phyloP scores from a whole-genome alignment of 495 filamentous ascomycete species.

The Penicillium diatomitis region DNA sequence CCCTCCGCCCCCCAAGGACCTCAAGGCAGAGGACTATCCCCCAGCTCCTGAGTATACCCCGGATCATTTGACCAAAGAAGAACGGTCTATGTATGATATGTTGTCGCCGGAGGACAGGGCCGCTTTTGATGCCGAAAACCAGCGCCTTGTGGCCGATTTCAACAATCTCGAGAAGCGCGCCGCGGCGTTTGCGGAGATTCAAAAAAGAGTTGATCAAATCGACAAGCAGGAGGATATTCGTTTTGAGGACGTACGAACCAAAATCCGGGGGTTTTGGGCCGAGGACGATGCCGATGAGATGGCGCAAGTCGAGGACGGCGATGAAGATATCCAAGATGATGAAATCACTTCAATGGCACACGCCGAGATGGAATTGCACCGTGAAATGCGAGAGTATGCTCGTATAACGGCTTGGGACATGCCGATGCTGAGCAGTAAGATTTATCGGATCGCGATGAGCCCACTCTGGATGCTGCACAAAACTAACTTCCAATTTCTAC shows the following conservation, averaged over 20 bases:
- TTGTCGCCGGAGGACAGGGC: conserved; percentile 38
- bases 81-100: conserved; percentile 39
- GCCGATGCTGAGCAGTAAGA: conserved; percentile 78
- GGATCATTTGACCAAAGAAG: conserved; percentile 29
- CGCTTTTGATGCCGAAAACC: conserved; percentile 34
- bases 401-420: conserved; percentile 91
- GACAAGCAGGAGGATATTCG: conserved; percentile 25
- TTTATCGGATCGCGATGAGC: not conserved
- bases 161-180: conserved; percentile 28
- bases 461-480: not conserved
- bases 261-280: conserved; percentile 40
- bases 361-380: conserved; percentile 77
- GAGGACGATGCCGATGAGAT: conserved; percentile 46
- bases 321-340: conserved; percentile 61
- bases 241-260: conserved; percentile 25
- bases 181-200: conserved; percentile 23
- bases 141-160: conserved; percentile 27
- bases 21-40: conserved; percentile 25
- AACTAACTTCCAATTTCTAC: conserved; percentile 14
- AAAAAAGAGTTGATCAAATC: conserved; percentile 21
- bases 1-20: conserved; percentile 23
- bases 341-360: conserved; percentile 77
- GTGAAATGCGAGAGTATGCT: conserved; percentile 82
- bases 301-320: conserved; percentile 45
- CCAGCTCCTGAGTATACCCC: conserved; percentile 31